Conservation (phyloP, 164 flowering plant species). For the Brasenia schreberi region DNA sequence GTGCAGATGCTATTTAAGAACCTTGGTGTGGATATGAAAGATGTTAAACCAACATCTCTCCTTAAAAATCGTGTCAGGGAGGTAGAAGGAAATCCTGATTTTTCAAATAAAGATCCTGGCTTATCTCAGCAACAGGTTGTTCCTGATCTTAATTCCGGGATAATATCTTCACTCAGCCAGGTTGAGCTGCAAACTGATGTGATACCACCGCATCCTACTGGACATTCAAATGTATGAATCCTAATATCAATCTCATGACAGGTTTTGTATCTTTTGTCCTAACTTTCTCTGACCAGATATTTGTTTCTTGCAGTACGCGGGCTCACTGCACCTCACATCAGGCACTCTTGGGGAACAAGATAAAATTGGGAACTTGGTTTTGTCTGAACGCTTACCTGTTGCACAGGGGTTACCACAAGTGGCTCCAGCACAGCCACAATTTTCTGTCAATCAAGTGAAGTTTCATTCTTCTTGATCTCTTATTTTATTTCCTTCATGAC, state of each 20-base stretch:
- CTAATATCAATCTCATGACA: slow-evolving; percentile 27
- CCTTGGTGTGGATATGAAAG: slow-evolving; percentile 82
- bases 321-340: slow-evolving; percentile 56
- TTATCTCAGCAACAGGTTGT: slow-evolving; percentile 47
- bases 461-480: neutral
- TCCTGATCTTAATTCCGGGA: slow-evolving; percentile 52
- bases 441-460: slow-evolving; percentile 52
- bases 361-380: slow-evolving; percentile 52
- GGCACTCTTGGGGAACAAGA: slow-evolving; percentile 62
- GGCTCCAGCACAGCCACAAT: slow-evolving; percentile 46
- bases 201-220: slow-evolving; percentile 43
- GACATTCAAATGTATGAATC: slow-evolving; percentile 43
- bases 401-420: slow-evolving; percentile 59
- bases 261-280: neutral
- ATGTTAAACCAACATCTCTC: slow-evolving; percentile 68
- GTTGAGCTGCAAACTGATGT: slow-evolving; percentile 71
- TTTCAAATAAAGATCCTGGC: slow-evolving; percentile 77
- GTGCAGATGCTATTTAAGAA: slow-evolving; percentile 79
- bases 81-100: slow-evolving; percentile 95
- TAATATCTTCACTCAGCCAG: slow-evolving; percentile 43
- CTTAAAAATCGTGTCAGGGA: slow-evolving; percentile 74
- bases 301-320: slow-evolving; percentile 37
- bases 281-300: neutral
- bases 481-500: neutral
- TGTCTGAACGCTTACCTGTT: slow-evolving; percentile 73